Conservation (phyloP, 2,329 filamentous ascomycete species). For the Penicillium olsonii region DNA sequence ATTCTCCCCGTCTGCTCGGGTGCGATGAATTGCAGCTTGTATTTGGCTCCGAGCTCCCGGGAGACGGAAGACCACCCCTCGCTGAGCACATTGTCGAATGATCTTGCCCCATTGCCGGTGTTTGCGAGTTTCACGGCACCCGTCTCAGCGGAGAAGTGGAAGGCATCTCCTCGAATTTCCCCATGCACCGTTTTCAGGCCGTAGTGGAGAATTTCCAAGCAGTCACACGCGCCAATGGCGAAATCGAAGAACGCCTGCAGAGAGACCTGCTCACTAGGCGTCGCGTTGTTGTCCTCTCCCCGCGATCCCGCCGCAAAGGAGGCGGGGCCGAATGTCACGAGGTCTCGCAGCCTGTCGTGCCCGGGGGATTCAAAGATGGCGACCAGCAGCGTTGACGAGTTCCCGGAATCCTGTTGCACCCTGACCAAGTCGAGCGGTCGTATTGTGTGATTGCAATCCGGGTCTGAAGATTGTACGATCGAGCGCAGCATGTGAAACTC, state of each 20-base stretch:
- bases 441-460: constrained; percentile 72
- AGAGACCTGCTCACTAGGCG: constrained; percentile 62
- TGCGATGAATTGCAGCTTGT: constrained; percentile 88
- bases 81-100: constrained; percentile 88
- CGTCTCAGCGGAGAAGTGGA: constrained; percentile 76
- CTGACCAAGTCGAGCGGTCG: constrained; percentile 78
- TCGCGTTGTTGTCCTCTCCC: constrained; percentile 47
- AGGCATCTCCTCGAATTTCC: constrained; percentile 86
- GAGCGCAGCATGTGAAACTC: constrained; percentile 81
- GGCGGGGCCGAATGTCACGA: constrained; percentile 77
- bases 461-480: constrained; percentile 70
- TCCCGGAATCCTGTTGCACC: constrained; percentile 66
- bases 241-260: constrained; percentile 83
- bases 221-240: constrained; percentile 83
- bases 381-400: constrained; percentile 71
- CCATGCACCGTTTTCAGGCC: constrained; percentile 83
- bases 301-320: constrained; percentile 63
- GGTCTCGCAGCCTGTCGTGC: constrained; percentile 67
- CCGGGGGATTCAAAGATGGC: constrained; percentile 81
- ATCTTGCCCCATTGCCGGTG: constrained; percentile 81
- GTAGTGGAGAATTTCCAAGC: constrained; percentile 88
- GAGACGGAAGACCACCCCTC: constrained; percentile 84
- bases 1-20: constrained; percentile 93
- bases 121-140: constrained; percentile 76
- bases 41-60: constrained; percentile 79